phyloP scores from a whole-genome alignment of 23 red algal species.

The Gracilaria domingensis region DNA sequence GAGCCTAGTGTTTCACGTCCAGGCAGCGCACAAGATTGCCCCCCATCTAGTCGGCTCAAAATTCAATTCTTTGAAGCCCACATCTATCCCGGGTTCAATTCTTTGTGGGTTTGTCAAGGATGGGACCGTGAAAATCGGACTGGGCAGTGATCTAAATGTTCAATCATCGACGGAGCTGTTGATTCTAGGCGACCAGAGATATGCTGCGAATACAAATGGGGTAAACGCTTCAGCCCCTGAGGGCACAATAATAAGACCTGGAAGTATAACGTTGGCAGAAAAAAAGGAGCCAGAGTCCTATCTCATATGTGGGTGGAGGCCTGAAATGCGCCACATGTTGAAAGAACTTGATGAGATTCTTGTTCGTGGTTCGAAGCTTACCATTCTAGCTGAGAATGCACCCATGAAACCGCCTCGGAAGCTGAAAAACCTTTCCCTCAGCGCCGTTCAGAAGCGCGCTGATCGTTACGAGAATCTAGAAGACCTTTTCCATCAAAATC shows the following conservation, averaged over 20 bases:
- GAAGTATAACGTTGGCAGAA: not conserved
- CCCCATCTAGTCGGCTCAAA: constrained; percentile 60
- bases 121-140: constrained; percentile 2
- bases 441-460: constrained; percentile 18
- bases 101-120: constrained; percentile 51
- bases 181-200: constrained; percentile 20
- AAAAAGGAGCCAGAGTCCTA: constrained; percentile 35
- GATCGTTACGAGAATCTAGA: constrained; percentile 66
- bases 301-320: constrained; percentile 78
- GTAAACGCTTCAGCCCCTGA: not conserved
- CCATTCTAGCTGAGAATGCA: constrained; percentile 62
- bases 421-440: constrained; percentile 49
- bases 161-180: constrained; percentile 46
- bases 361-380: constrained; percentile 55
- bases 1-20: constrained; percentile 44
- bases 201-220: not conserved
- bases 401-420: constrained; percentile 11
- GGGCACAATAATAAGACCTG: not conserved
- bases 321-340: constrained; percentile 63
- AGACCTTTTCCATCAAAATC: constrained; percentile 18
- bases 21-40: constrained; percentile 37
- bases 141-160: constrained; percentile 5
- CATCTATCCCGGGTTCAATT: constrained; percentile 68
- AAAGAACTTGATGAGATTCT: constrained; percentile 65
- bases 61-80: constrained; percentile 36